Conservation (phyloP, 345 rosid species). For the Erodium maritimum region DNA sequence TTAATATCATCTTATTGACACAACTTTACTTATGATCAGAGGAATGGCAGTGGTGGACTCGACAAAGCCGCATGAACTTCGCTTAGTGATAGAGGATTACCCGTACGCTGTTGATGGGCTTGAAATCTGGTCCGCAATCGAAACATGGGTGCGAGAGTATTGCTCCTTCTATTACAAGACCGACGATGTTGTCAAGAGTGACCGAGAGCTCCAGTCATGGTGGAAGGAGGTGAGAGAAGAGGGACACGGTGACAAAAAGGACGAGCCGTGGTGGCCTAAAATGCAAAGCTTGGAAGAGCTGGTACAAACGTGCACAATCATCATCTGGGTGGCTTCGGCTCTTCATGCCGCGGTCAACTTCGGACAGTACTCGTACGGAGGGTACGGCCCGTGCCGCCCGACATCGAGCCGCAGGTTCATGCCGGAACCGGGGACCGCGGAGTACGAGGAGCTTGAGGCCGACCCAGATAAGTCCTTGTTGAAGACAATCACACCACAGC, state of each 20-base stretch:
- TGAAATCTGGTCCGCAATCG: slow-evolving; percentile 28
- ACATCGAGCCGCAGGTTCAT: slow-evolving; percentile 10
- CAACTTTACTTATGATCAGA: slow-evolving; percentile 12
- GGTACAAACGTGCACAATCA: slow-evolving; percentile 4
- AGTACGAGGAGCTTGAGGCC: slow-evolving; percentile 2
- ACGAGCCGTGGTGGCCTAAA: slow-evolving; percentile 31
- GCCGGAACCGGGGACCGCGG: too few relatives aligned
- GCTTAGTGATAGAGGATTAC: slow-evolving; percentile 19
- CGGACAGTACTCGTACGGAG: slow-evolving; percentile 13
- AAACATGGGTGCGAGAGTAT: slow-evolving; percentile 28
- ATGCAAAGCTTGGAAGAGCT: slow-evolving; percentile 4
- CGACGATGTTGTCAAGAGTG: slow-evolving; percentile 16
- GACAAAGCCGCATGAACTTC: not conserved
- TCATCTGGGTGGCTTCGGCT: slow-evolving; percentile 11
- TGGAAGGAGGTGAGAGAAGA: slow-evolving; percentile 32
- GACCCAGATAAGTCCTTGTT: slow-evolving; percentile 5
- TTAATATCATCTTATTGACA: too few relatives aligned
- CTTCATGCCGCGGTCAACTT: slow-evolving; percentile 15
- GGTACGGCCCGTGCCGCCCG: slow-evolving; percentile 11
- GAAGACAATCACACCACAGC: slow-evolving; percentile 8
- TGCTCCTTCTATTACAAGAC: slow-evolving; percentile 21
- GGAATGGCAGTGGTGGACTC: slow-evolving; percentile 24
- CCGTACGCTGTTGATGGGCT: slow-evolving; percentile 39
- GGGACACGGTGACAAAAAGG: slow-evolving; percentile 35
- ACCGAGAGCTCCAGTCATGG: slow-evolving; percentile 33